phyloP scores from a whole-genome alignment of 768 basidiomycete species.

The Mycena crocata region DNA sequence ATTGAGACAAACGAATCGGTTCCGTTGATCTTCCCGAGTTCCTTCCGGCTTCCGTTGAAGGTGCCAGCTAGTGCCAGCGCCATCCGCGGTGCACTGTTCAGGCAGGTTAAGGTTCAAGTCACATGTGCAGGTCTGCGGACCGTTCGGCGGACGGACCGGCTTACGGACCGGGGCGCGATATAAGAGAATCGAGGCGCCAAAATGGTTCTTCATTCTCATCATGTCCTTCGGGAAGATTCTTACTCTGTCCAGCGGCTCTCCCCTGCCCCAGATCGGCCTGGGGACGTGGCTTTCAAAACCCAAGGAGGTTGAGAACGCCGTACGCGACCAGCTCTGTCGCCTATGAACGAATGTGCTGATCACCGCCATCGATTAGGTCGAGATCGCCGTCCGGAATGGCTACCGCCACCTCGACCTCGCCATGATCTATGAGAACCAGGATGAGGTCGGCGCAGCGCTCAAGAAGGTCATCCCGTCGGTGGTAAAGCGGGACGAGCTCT shows the following conservation, averaged over 20 bases:
- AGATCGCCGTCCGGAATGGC: conserved; percentile 77
- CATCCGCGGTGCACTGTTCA: too few species aligned
- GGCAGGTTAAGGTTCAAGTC: too few species aligned
- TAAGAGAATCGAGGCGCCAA: not conserved
- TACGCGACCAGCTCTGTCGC: conserved; percentile 41
- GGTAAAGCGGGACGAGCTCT: conserved; percentile 84
- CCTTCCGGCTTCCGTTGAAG: too few species aligned
- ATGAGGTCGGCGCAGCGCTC: conserved; percentile 79
- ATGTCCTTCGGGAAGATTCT: conserved; percentile 59
- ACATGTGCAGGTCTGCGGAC: too few species aligned
- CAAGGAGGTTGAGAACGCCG: conserved; percentile 80
- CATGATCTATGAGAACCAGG: conserved; percentile 83
- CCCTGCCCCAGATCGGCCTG: conserved; percentile 82
- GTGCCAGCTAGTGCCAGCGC: too few species aligned
- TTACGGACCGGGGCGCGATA: not conserved
- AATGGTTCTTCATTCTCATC: not conserved
- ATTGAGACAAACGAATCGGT: too few species aligned
- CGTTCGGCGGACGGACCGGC: not conserved
- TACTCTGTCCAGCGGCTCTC: conserved; percentile 57
- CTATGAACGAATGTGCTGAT: not conserved
- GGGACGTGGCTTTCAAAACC: conserved; percentile 87
- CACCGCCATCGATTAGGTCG: conserved; percentile 65
- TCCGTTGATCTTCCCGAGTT: too few species aligned
- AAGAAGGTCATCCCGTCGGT: conserved; percentile 83
- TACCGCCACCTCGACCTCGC: conserved; percentile 91